Base-by-base conservation (phyloP, 148 eudicot genomes). In the Polygonum aviculare region DNA sequence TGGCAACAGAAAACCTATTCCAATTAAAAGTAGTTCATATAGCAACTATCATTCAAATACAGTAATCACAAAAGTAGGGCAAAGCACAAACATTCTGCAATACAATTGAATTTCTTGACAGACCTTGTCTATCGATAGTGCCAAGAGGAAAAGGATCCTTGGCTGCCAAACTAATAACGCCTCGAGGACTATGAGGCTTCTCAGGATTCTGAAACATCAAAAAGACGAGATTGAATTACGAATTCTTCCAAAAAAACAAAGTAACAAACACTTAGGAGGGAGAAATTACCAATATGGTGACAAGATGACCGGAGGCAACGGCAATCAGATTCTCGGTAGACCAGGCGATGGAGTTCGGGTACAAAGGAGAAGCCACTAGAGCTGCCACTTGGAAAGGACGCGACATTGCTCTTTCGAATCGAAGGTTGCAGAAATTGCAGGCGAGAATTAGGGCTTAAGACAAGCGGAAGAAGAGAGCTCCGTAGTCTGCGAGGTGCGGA, bases 291-390 rank as follows among this genome's bases (percentile, higher is more conserved):
- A 94, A 77, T n/a, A 94, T 94, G 47, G 94, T 84, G 44, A 94
- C 92, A 54, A 86, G 76, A 57, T 83, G 89, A 41, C 89, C 90
- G 12, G 88, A 82, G 0, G 98, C 95, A 18, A 92, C 92, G 12
- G 98, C 98, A 19, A 94, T 78, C 74, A 94, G 69, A 69, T 94
- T 94, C 57, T 94, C 95, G 22, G 88, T 85, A 16, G 98, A 94
- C 98, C 98, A 94, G 1, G 88, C 91, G 49, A 94, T 82, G 52
- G 97, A 83, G 74, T 82, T 88, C 8, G 97, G 95, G 70, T 84
- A 86, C 41, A 82, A 79, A 21, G 92, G 91, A 19, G 93, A 76
- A 38, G 86, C 85, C 41, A 88, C 95, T 5, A 91, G 84, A 7
- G 91, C 39, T 3, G 90, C 88, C 3, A 89, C 90, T 78, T 92